phyloP scores from a whole-genome alignment of 768 basidiomycete genomes.

The Pulveroboletus ravenelii region DNA sequence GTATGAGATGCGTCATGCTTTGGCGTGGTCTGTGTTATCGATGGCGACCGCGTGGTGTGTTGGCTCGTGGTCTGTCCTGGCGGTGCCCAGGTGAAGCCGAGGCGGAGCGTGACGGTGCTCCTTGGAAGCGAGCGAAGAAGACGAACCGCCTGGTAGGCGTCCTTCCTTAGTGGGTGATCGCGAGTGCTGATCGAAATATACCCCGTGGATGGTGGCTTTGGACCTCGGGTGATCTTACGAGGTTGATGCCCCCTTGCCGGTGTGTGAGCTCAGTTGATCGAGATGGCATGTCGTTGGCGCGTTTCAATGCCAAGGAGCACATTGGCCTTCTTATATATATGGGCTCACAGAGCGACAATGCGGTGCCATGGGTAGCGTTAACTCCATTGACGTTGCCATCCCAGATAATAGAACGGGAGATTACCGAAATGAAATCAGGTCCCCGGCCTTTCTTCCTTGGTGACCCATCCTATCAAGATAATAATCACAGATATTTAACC shows the following conservation, averaged over 20 bases:
- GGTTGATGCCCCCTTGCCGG: background rate
- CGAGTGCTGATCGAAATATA: background rate
- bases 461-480: background rate
- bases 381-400: too few relatives aligned
- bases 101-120: background rate
- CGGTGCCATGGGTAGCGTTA: too few relatives aligned
- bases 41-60: constrained; percentile 3
- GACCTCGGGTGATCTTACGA: background rate
- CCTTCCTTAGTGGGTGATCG: constrained; percentile 4
- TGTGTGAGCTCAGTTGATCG: background rate
- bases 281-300: background rate
- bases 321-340: too few relatives aligned
- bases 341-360: background rate
- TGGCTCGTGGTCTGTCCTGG: background rate
- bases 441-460: constrained; percentile 6
- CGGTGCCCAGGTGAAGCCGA: constrained; percentile 3
- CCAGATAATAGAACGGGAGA: constrained; percentile 9
- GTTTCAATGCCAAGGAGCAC: constrained; percentile 3
- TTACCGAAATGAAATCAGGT: constrained; percentile 27
- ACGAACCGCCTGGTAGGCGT: background rate
- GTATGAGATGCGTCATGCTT: constrained; percentile 21
- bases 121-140: constrained; percentile 2
- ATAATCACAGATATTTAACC: constrained; percentile 8
- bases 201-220: background rate
- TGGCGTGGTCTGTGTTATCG: constrained; percentile 12